phyloP scores from a whole-genome alignment of 495 filamentous ascomycete genomes.

The Penicillium subrubescens region DNA sequence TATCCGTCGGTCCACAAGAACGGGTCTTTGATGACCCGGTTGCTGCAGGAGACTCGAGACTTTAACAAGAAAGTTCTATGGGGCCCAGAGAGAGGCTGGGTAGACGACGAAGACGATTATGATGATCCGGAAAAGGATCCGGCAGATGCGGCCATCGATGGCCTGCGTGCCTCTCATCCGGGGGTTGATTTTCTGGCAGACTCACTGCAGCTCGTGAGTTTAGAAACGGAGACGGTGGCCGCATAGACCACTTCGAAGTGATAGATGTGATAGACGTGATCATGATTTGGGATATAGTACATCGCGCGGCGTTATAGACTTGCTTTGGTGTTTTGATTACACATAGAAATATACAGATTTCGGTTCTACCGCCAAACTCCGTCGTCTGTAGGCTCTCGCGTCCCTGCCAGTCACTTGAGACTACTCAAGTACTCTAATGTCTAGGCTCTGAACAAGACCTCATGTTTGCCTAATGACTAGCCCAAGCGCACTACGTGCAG shows the following conservation, averaged over 20 bases:
- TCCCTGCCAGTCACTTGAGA: background rate
- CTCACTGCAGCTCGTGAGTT: constrained; percentile 18
- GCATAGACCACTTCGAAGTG: constrained; percentile 1
- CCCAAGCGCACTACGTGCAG: too few relatives aligned
- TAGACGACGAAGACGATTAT: constrained; percentile 37
- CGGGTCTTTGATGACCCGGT: constrained; percentile 68
- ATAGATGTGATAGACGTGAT: constrained; percentile 8
- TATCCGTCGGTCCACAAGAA: constrained; percentile 69
- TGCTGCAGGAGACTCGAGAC: constrained; percentile 57
- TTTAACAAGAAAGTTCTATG: constrained; percentile 61
- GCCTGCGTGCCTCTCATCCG: constrained; percentile 12
- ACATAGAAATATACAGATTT: background rate
- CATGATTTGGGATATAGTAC: constrained; percentile 19
- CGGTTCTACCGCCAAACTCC: background rate
- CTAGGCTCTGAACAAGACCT: background rate
- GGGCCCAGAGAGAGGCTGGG: constrained; percentile 73
- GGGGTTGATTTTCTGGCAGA: constrained; percentile 20
- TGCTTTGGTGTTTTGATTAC: background rate
- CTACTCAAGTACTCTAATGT: too few relatives aligned
- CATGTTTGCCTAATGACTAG: background rate
- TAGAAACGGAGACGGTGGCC: constrained; percentile 17
- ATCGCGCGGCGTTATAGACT: constrained; percentile 22
- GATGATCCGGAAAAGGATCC: constrained; percentile 20
- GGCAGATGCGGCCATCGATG: constrained; percentile 22
- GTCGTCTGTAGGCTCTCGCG: background rate